These are phyloP conservation scores for Flueggea neowawraea DNA, from an alignment of 441 rosid species.

Conservation along the genomic window DNA sequence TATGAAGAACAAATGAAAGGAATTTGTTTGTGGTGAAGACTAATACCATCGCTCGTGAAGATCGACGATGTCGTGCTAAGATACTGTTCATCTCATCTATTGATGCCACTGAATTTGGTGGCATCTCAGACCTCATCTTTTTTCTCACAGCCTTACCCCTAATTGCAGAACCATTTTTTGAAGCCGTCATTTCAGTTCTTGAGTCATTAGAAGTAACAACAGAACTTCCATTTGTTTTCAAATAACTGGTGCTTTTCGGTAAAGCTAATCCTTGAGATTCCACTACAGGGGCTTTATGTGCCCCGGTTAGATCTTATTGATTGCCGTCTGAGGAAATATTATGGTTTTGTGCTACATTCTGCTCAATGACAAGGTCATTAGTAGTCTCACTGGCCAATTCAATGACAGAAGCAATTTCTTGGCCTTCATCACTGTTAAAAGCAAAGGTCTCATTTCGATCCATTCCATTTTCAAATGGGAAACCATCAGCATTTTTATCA, in stretches of 20 bases:
- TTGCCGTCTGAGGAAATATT: constrained; percentile 9
- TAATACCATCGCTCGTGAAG: constrained; percentile 77
- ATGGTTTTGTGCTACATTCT: constrained; percentile 22
- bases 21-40: background rate
- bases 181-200: constrained; percentile 17
- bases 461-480: constrained; percentile 18
- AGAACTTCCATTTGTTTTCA: constrained; percentile 30
- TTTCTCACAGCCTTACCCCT: constrained; percentile 35
- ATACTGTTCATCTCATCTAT: constrained; percentile 64
- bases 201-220: constrained; percentile 17
- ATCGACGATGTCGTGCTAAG: constrained; percentile 43
- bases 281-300: constrained; percentile 16
- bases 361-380: constrained; percentile 19
- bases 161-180: constrained; percentile 24
- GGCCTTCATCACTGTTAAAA: constrained; percentile 23
- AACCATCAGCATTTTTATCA: constrained; percentile 19
- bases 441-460: constrained; percentile 20
- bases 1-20: constrained; percentile 11
- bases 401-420: constrained; percentile 23
- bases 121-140: constrained; percentile 64
- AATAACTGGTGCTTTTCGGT: constrained; percentile 11
- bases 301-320: constrained; percentile 13
- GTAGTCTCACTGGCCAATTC: constrained; percentile 23
- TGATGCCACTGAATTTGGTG: constrained; percentile 72
- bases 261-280: constrained; percentile 11